Evolutionary conservation across 129 eudicot species (phyloP), one percentile per base, ranked within the genome.

Genomic region (Rutidosis leptorrhynchoides): DNA sequence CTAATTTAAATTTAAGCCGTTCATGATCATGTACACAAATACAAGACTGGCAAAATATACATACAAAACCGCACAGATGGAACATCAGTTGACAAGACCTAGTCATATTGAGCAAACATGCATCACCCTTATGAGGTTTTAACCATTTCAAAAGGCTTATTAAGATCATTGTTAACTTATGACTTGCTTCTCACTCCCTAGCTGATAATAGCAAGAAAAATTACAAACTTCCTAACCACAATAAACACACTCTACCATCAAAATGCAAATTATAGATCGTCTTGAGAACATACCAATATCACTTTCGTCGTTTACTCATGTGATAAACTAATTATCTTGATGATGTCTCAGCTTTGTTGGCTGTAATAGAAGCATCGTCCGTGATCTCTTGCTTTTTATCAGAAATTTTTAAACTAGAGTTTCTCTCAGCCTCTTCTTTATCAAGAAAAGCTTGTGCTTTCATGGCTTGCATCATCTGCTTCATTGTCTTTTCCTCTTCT

Each of bases 401-500:
- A 2, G 70, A 66, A 69, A 46, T 80, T 43, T 73, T 79, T 26
- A 58, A 53, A 71, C 59, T 75, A 30, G 79, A 76, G 46, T 37
- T 53, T 72, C 46, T 77, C 62, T 78, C 85, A 4, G 78, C 81
- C 62, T 83, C 87, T 53, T 69, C 82, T 49, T 80, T 66, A 78
- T 83, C 83, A 0, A 92, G 76, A 29, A 85, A 68, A 71, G 96
- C 91, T 67, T 88, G 96, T 57, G 53, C 73, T 72, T 76, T 84
- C 91, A 85, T 85, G 75, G 87, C 49, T 28, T 73, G 56, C 77
- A 85, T 55, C 90, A 83, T 92, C 77, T 92, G 84, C 58, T 64
- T 88, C 90, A 82, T 85, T 27, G 71, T 57, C 53, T 82, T 79
- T 62, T 85, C 94, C 65, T 92, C 96, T 62, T 83, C 88, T 54